phyloP scores from a whole-genome alignment of 2,329 filamentous ascomycete species.

The Scytalidium lignicola region DNA sequence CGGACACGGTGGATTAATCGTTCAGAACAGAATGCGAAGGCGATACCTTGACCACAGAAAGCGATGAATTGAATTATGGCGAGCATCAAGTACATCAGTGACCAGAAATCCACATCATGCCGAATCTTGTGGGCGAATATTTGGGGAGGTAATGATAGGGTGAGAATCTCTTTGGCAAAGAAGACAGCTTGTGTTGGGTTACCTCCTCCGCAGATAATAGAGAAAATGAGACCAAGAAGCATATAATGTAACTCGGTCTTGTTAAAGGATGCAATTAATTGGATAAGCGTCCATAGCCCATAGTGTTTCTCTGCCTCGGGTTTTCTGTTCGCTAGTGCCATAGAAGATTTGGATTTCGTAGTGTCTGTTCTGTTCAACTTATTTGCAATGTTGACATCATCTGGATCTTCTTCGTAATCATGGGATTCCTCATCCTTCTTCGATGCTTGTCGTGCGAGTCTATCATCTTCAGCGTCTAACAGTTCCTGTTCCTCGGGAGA shows the following conservation, averaged over 20 bases:
- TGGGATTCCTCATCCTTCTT: slow-evolving; percentile 32
- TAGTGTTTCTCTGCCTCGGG: slow-evolving; percentile 53
- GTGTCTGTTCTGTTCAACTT: slow-evolving; percentile 53
- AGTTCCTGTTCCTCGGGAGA: slow-evolving; percentile 45
- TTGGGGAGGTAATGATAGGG: slow-evolving; percentile 45
- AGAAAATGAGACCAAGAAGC: slow-evolving; percentile 67
- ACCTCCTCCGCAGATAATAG: slow-evolving; percentile 72
- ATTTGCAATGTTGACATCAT: slow-evolving; percentile 53
- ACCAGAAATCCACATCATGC: slow-evolving; percentile 77
- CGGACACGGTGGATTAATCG: slow-evolving; percentile 77
- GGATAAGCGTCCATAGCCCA: slow-evolving; percentile 69
- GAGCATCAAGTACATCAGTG: slow-evolving; percentile 82
- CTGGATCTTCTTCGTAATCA: slow-evolving; percentile 47
- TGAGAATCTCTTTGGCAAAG: slow-evolving; percentile 82
- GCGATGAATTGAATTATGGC: slow-evolving; percentile 67
- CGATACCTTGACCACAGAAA: slow-evolving; percentile 62
- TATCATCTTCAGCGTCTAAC: slow-evolving; percentile 44
- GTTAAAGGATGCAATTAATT: slow-evolving; percentile 78
- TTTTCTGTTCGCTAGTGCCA: slow-evolving; percentile 55
- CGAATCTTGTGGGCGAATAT: slow-evolving; percentile 51
- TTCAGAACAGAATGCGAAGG: slow-evolving; percentile 85
- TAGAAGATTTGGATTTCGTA: slow-evolving; percentile 61
- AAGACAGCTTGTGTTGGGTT: slow-evolving; percentile 76
- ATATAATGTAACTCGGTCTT: slow-evolving; percentile 65
- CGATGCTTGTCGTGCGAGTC: slow-evolving; percentile 44